Base-by-base conservation (phyloP, 1,284 basidiomycete genomes). In the Melampsora americana region DNA sequence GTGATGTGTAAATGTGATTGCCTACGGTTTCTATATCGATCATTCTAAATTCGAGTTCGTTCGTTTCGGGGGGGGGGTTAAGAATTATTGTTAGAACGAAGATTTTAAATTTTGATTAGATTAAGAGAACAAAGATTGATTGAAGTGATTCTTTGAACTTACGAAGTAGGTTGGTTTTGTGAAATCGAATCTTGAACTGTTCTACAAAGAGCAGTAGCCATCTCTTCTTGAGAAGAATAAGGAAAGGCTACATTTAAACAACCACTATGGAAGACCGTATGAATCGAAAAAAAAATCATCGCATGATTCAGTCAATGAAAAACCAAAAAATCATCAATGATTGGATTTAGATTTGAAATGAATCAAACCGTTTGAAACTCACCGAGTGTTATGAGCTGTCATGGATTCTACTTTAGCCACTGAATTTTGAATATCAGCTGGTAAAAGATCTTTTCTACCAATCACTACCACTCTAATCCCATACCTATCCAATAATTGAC, bases 201-300 rank as follows among this genome's bases (percentile, higher is more conserved):
- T 14, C 66, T 79, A 53, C 77, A 78, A 0, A 95, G 87, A 0
- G 94, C 90, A 0, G 87, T 87, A 5, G 91, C 87, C 16, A 99
- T 95, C 84, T 99, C 96, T 81, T 99, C 92, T 56, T 90, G 87
- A 2, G 93, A 91, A 0, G 92, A 87, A 81, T 99, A 99, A 0
- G 96, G 92, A 85, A 95, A 94, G 84, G 93, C 95, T 16, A 99
- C 86, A 80, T 99, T 99, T 61, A 99, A 86, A 46, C 95, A 90
- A 0, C 92, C 90, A 53, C 93, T 95, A 30, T n/a, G n/a, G n/a
- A 30, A 4, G 14, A 14, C 35, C n/a, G 0, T 9, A 28, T 4
- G 1, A 23, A 30, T 16, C 20, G 11, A 64, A n/a, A n/a, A n/a
- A n/a, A n/a, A 5, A n/a, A n/a, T n/a, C n/a, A n/a, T n/a, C n/a